These are phyloP conservation scores for Balakata baccata DNA, from an alignment of 345 rosid genomes.

Conservation along the genomic window DNA sequence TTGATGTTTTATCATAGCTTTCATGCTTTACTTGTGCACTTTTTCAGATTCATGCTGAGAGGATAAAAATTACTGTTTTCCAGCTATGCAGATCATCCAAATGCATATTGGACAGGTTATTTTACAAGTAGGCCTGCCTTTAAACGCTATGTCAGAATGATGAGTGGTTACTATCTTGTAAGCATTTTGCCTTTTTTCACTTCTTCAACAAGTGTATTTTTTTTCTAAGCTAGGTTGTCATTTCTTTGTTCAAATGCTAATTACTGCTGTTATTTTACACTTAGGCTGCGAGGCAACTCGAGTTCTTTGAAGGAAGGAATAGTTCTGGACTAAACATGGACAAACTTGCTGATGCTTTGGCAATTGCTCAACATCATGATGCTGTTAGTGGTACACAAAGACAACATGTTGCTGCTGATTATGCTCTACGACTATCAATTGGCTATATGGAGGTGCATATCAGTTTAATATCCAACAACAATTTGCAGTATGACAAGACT, in stretches of 20 bases:
- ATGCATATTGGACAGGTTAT: constrained; percentile 97
- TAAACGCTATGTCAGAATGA: constrained; percentile 71
- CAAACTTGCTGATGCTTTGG: constrained; percentile 74
- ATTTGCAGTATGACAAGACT: neutral
- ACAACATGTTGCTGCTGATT: constrained; percentile 95
- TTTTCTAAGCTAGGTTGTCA: neutral
- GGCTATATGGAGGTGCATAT: constrained; percentile 72
- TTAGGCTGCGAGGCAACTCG: constrained; percentile 86
- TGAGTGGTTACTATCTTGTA: constrained; percentile 86
- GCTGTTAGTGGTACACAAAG: constrained; percentile 95
- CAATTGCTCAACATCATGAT: constrained; percentile 97
- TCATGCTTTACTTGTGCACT: neutral
- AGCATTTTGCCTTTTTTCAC: constrained; percentile 16
- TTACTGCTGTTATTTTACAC: constrained; percentile 17
- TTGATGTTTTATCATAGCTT: constrained; percentile 13
- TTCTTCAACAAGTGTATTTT: constrained; percentile 7
- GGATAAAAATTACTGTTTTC: constrained; percentile 13
- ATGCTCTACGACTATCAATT: constrained; percentile 79
- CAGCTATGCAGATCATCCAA: constrained; percentile 89
- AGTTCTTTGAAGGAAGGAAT: constrained; percentile 67
- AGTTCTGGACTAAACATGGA: constrained; percentile 61
- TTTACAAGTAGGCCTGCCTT: constrained; percentile 88
- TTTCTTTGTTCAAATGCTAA: neutral
- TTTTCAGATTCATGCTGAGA: constrained; percentile 2
- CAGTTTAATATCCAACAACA: constrained; percentile 9